phyloP scores from a whole-genome alignment of 192 early-diverging fungal genomes.

The Backusella luteola region DNA sequence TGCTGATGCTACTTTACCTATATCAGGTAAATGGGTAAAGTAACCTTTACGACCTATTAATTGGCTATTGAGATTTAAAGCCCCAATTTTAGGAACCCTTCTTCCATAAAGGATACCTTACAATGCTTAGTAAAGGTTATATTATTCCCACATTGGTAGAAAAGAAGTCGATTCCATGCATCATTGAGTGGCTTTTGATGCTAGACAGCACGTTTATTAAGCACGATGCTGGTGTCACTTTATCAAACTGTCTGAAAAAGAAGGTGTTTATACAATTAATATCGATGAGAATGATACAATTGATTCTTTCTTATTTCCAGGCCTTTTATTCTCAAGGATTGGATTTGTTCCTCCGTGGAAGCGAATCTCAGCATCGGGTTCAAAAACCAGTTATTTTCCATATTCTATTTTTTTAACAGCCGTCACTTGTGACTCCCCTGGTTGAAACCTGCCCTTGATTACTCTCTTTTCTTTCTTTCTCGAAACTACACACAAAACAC shows the following conservation, averaged over 20 bases:
- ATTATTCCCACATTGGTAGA: no score
- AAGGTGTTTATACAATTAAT: background rate
- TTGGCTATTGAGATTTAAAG: no score
- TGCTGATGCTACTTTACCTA: no score
- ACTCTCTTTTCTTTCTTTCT: background rate
- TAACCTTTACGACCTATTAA: no score
- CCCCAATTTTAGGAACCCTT: no score
- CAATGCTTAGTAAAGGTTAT: no score
- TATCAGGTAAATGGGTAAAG: no score
- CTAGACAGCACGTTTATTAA: background rate
- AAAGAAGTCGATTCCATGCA: no score
- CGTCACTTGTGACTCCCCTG: slow-evolving; percentile 9
- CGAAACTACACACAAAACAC: background rate
- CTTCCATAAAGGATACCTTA: no score
- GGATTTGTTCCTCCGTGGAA: background rate
- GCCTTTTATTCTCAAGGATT: background rate
- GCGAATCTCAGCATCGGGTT: background rate
- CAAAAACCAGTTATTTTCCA: background rate
- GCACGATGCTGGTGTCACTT: background rate
- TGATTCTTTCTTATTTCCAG: no score
- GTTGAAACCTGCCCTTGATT: background rate
- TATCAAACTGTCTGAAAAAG: background rate
- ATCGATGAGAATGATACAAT: background rate
- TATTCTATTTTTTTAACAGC: background rate
- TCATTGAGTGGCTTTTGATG: no score